A percentile compares a stretch with the other conserved stretches of the same genome.
phyloP scores from a whole-genome alignment of 2,329 filamentous ascomycete species.

The Arthrobotrys iridis region DNA sequence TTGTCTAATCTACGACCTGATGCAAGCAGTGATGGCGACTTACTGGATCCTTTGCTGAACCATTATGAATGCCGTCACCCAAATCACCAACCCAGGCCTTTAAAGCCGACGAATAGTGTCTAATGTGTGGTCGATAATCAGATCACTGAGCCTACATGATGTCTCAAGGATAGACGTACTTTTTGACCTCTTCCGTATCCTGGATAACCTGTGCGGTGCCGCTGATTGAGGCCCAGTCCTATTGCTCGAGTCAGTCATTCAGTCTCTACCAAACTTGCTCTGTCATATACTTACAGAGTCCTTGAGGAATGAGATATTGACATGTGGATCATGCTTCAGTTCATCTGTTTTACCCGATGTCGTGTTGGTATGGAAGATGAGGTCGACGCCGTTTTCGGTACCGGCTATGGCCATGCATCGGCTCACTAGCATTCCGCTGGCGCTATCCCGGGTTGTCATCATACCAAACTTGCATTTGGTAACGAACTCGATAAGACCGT shows the following conservation, averaged over 20 bases:
- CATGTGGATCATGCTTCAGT: constrained; percentile 74
- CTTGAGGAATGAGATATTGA: constrained; percentile 85
- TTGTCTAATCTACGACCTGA: not conserved
- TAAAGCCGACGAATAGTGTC: constrained; percentile 75
- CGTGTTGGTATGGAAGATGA: constrained; percentile 91
- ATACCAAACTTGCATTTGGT: constrained; percentile 81
- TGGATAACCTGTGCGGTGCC: constrained; percentile 76
- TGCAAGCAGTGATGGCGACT: not conserved
- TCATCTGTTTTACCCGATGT: constrained; percentile 89
- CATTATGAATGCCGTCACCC: constrained; percentile 83
- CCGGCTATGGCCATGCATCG: constrained; percentile 82
- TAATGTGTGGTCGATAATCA: constrained; percentile 6
- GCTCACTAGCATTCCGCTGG: constrained; percentile 75
- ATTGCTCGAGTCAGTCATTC: constrained; percentile 63
- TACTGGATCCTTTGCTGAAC: constrained; percentile 77
- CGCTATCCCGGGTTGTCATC: constrained; percentile 80
- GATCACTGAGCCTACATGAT: too few species aligned
- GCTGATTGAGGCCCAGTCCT: constrained; percentile 89
- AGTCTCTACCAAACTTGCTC: not conserved
- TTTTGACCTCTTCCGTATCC: constrained; percentile 74
- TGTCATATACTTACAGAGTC: constrained; percentile 2
- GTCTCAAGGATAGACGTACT: constrained; percentile 62
- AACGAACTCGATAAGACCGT: constrained; percentile 77
- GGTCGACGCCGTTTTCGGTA: constrained; percentile 76
- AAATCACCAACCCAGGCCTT: constrained; percentile 90